Conservation (phyloP, 495 filamentous ascomycete genomes). For the Penicillium fimorum region DNA sequence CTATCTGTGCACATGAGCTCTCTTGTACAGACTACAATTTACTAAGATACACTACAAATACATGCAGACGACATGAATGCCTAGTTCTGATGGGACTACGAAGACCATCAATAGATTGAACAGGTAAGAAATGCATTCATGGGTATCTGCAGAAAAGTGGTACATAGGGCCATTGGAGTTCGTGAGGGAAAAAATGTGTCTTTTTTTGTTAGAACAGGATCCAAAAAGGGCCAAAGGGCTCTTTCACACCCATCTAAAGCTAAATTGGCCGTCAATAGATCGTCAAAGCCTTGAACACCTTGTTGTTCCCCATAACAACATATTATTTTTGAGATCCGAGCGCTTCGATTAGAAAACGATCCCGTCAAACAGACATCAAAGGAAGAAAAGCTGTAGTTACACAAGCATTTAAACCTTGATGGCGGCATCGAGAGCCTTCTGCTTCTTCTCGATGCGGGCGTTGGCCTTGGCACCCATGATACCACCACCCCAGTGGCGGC, state of each 20-base stretch:
- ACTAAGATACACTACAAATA: slow-evolving; percentile 4
- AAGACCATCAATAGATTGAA: slow-evolving; percentile 24
- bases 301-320: slow-evolving; percentile 23
- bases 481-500: slow-evolving; percentile 98
- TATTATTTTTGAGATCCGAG: slow-evolving; percentile 26
- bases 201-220: slow-evolving; percentile 31
- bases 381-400: slow-evolving; percentile 14
- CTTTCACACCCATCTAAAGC: slow-evolving; percentile 40
- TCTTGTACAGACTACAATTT: background rate
- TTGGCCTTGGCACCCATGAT: slow-evolving; percentile 99
- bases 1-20: background rate
- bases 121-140: slow-evolving; percentile 49
- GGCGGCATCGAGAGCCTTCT: slow-evolving; percentile 86
- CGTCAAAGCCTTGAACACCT: slow-evolving; percentile 32
- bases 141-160: slow-evolving; percentile 47
- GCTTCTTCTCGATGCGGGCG: slow-evolving; percentile 89
- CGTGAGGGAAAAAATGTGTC: slow-evolving; percentile 31
- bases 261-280: slow-evolving; percentile 39
- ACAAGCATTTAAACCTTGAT: slow-evolving; percentile 82
- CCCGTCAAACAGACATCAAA: slow-evolving; percentile 30
- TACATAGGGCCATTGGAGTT: slow-evolving; percentile 36
- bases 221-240: slow-evolving; percentile 24
- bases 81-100: slow-evolving; percentile 24
- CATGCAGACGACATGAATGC: slow-evolving; percentile 31
- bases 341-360: slow-evolving; percentile 21